Evolutionary conservation across 2,329 filamentous ascomycete species (phyloP).

Genomic region (Didymella keratinophila): DNA sequence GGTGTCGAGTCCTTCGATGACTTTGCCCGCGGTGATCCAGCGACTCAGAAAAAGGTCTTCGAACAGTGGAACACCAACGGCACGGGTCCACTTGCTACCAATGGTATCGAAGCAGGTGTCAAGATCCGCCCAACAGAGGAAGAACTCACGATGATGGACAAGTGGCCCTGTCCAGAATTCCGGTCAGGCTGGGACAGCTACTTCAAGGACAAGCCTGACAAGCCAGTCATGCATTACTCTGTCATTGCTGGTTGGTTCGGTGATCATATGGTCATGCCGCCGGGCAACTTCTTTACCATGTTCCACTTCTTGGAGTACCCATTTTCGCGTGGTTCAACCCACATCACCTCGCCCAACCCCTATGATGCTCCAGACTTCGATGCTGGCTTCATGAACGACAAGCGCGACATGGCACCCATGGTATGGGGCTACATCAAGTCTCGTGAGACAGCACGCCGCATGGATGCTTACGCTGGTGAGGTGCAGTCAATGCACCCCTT

Average conservation of each 20-base stretch:
- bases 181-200: constrained; percentile 79
- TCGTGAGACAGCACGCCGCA: constrained; percentile 78
- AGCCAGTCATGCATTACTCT: constrained; percentile 85
- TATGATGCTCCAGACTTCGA: constrained; percentile 82
- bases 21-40: constrained; percentile 76
- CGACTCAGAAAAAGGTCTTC: constrained; percentile 75
- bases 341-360: constrained; percentile 74
- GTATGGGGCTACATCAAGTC: constrained; percentile 87
- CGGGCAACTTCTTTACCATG: constrained; percentile 82
- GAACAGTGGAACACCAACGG: constrained; percentile 82
- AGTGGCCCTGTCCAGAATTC: constrained; percentile 79
- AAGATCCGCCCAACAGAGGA: constrained; percentile 76
- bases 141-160: constrained; percentile 73
- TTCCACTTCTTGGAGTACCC: constrained; percentile 83
- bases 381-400: constrained; percentile 84
- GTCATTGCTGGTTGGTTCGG: constrained; percentile 68
- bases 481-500: constrained; percentile 71
- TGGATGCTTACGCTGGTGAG: constrained; percentile 80
- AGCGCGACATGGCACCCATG: constrained; percentile 80
- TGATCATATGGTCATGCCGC: constrained; percentile 67
- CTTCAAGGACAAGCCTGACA: constrained; percentile 84
- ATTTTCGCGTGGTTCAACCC: constrained; percentile 75
- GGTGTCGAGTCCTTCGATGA: constrained; percentile 82
- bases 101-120: constrained; percentile 81
- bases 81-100: constrained; percentile 78